Conservation (phyloP, 2,329 filamentous ascomycete genomes). For the Sclerotinia spermophila region DNA sequence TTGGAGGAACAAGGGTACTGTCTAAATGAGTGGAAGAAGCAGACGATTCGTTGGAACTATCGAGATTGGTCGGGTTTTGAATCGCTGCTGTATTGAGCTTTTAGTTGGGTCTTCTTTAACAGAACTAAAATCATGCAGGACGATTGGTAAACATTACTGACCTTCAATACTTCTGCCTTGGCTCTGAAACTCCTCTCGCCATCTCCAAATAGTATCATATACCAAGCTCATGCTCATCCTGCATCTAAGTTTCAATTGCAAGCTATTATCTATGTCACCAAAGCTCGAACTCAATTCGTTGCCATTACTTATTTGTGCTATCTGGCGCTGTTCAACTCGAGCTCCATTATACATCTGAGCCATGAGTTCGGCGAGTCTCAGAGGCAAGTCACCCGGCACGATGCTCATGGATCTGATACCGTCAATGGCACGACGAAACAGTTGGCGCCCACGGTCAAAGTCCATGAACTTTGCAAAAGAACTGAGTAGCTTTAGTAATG, state of each 20-base stretch:
- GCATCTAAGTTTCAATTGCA: constrained; percentile 79
- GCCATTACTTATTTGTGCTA: constrained; percentile 40
- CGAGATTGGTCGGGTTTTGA: constrained; percentile 82
- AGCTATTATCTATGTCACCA: constrained; percentile 57
- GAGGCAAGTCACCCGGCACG: constrained; percentile 73
- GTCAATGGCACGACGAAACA: constrained; percentile 68
- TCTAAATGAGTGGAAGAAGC: constrained; percentile 63
- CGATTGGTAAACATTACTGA: constrained; percentile 43
- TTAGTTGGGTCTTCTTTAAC: constrained; percentile 20
- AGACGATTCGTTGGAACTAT: constrained; percentile 71
- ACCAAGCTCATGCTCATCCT: constrained; percentile 82
- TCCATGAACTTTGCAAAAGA: constrained; percentile 72
- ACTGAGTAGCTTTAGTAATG: constrained; percentile 72
- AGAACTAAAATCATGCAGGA: background rate
- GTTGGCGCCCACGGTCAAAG: constrained; percentile 59
- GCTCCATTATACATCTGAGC: constrained; percentile 77
- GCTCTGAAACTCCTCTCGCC: constrained; percentile 75
- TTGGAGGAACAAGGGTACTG: constrained; percentile 51
- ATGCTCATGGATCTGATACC: constrained; percentile 71
- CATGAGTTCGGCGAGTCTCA: constrained; percentile 78
- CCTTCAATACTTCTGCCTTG: constrained; percentile 67
- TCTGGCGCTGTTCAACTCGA: constrained; percentile 39
- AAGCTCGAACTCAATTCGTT: constrained; percentile 39
- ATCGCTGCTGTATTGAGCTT: constrained; percentile 53
- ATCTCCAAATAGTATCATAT: constrained; percentile 82